Percentiles rank a stretch among this genome's conserved stretches.
Evolutionary conservation across 2,329 filamentous ascomycete species (phyloP).

Genomic region (Calonectria leucothoes): DNA sequence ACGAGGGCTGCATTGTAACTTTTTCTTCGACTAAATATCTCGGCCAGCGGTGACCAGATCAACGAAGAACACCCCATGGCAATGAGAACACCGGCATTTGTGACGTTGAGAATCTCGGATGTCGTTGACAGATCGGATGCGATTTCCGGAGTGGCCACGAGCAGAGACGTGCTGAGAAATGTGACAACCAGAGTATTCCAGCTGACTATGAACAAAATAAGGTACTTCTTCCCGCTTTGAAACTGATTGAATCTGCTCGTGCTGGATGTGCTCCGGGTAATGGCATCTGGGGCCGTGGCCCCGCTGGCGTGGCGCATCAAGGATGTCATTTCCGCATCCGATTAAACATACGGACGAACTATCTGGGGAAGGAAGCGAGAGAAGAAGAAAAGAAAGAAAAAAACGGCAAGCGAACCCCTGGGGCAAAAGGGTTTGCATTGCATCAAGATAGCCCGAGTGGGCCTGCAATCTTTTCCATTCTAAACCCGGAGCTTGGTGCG

Average conservation of each 20-base stretch:
- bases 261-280: not conserved
- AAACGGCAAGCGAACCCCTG: not conserved
- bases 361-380: not conserved
- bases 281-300: not conserved
- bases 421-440: not conserved
- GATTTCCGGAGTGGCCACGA: slow-evolving; percentile 29
- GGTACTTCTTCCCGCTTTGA: not conserved
- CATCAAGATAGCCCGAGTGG: not conserved
- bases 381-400: not conserved
- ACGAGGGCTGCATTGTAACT: slow-evolving; percentile 25
- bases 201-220: slow-evolving; percentile 32
- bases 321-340: not conserved
- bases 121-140: slow-evolving; percentile 13
- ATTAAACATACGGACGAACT: not conserved
- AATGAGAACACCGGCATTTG: slow-evolving; percentile 26
- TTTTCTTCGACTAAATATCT: slow-evolving; percentile 19
- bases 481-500: not conserved
- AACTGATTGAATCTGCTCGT: not conserved
- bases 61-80: slow-evolving; percentile 27
- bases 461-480: not conserved
- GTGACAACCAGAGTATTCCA: slow-evolving; percentile 31
- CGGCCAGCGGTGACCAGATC: slow-evolving; percentile 27
- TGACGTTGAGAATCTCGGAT: slow-evolving; percentile 23
- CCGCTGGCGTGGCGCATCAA: not conserved
- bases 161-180: slow-evolving; percentile 25